Evolutionary conservation across 257 asterid genomes (phyloP).

Genomic region (Solanum lycopersicoides): DNA sequence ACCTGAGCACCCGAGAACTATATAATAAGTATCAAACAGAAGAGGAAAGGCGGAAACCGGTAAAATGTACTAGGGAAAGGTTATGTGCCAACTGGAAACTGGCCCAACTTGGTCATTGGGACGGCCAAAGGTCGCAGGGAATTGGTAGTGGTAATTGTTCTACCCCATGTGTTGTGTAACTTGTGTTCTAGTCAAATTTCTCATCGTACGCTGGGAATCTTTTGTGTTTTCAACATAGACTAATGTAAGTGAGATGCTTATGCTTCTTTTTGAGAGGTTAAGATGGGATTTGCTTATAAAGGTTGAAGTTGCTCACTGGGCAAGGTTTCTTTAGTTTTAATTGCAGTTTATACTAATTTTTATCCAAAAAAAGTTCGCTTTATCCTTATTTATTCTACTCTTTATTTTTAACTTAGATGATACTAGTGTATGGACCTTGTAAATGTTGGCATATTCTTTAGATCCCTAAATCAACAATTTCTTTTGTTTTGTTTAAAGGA

Average conservation of each 20-base stretch:
- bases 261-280: neutral
- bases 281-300: neutral
- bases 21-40: neutral
- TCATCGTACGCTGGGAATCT: neutral
- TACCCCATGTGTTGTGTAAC: neutral
- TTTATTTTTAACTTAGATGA: neutral
- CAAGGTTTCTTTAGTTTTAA: neutral
- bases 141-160: neutral
- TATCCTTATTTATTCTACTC: neutral
- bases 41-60: neutral
- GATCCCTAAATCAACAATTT: neutral
- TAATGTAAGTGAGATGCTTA: neutral
- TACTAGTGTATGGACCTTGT: neutral
- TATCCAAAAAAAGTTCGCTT: neutral
- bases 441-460: neutral
- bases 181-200: neutral
- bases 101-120: neutral
- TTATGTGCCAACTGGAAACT: neutral
- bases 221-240: neutral
- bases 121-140: neutral
- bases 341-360: neutral
- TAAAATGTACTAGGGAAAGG: neutral
- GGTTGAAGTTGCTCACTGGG: neutral
- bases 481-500: conserved; percentile 33
- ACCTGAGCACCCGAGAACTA: neutral